Percentiles rank a stretch among this genome's conserved stretches.
Conservation (phyloP, 2,329 filamentous ascomycete species). For the Parastagonospora nodorum region DNA sequence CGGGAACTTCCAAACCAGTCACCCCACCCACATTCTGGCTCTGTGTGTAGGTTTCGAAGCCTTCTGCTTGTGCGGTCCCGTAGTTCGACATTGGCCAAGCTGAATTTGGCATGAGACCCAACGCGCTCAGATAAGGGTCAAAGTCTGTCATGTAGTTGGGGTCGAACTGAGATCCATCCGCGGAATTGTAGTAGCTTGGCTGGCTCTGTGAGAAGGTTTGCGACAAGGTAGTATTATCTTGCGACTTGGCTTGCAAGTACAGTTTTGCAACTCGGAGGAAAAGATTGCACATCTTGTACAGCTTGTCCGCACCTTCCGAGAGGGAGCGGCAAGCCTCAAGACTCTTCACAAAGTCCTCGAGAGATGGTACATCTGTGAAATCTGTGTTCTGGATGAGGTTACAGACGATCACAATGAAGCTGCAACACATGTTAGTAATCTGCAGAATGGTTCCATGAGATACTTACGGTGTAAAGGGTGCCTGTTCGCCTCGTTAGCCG, state of each 20-base stretch:
- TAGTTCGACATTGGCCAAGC: slow-evolving; percentile 28
- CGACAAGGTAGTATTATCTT: slow-evolving; percentile 39
- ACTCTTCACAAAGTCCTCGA: slow-evolving; percentile 63
- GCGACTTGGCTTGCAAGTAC: slow-evolving; percentile 65
- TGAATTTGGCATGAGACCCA: slow-evolving; percentile 62
- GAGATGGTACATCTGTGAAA: slow-evolving; percentile 57
- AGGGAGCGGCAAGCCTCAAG: slow-evolving; percentile 58
- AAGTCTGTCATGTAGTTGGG: slow-evolving; percentile 51
- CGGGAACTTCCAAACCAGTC: slow-evolving; percentile 1
- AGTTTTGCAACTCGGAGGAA: slow-evolving; percentile 65
- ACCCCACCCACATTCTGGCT: not conserved
- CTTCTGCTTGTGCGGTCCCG: slow-evolving; percentile 4
- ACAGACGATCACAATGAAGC: slow-evolving; percentile 56
- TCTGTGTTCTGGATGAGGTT: slow-evolving; percentile 59
- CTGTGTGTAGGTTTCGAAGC: slow-evolving; percentile 13
- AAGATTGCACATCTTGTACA: slow-evolving; percentile 66
- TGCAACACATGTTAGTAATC: slow-evolving; percentile 1
- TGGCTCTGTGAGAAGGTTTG: slow-evolving; percentile 7
- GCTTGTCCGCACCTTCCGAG: slow-evolving; percentile 64
- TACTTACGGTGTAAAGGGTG: slow-evolving; percentile 53
- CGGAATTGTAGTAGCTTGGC: slow-evolving; percentile 17
- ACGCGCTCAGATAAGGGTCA: slow-evolving; percentile 67
- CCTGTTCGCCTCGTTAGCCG: slow-evolving; percentile 39
- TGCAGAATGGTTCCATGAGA: too few species aligned
- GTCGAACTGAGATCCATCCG: slow-evolving; percentile 21